Percentiles rank a stretch among this genome's conserved stretches.
These are phyloP conservation scores for Fusarium pseudocircinatum DNA, from an alignment of 2,329 filamentous ascomycete species.

Conservation along the genomic window DNA sequence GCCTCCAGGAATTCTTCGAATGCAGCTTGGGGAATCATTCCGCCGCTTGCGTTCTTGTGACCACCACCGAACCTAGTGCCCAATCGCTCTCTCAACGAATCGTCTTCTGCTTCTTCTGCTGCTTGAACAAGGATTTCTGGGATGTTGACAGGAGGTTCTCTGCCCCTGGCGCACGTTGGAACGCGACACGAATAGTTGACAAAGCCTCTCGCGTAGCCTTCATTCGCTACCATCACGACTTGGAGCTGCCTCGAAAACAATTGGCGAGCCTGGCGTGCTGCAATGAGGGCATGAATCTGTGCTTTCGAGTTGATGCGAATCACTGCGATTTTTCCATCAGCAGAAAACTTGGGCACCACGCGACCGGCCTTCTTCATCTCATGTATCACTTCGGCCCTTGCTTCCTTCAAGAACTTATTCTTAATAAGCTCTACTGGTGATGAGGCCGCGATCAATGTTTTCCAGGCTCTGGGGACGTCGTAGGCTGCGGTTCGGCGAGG, in stretches of 20 bases:
- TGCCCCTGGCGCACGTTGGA: conserved; percentile 62
- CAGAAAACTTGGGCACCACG: conserved; percentile 70
- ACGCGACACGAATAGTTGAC: conserved; percentile 76
- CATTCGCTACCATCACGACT: conserved; percentile 73
- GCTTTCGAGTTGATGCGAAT: conserved; percentile 68
- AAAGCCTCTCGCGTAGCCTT: conserved; percentile 69
- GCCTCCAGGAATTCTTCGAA: conserved; percentile 72
- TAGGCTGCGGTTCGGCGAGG: conserved; percentile 70
- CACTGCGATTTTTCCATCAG: conserved; percentile 70
- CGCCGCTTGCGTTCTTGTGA: conserved; percentile 74
- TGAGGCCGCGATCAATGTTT: conserved; percentile 60
- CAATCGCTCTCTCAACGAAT: conserved; percentile 57
- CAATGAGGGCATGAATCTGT: conserved; percentile 74
- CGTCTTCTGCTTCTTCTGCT: conserved; percentile 54
- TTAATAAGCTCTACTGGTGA: conserved; percentile 62
- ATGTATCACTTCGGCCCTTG: conserved; percentile 64
- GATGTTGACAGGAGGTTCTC: conserved; percentile 68
- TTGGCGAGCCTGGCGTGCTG: conserved; percentile 72
- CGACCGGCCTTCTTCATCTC: conserved; percentile 71
- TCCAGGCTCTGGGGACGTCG: conserved; percentile 69
- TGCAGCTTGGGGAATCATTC: conserved; percentile 66
- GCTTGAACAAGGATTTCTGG: conserved; percentile 66
- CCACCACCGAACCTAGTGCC: conserved; percentile 73
- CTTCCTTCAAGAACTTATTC: conserved; percentile 60
- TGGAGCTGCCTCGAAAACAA: conserved; percentile 68